These are phyloP conservation scores for Paraconiothyrium brasiliense DNA, from an alignment of 2,329 filamentous ascomycete genomes.

Conservation along the genomic window DNA sequence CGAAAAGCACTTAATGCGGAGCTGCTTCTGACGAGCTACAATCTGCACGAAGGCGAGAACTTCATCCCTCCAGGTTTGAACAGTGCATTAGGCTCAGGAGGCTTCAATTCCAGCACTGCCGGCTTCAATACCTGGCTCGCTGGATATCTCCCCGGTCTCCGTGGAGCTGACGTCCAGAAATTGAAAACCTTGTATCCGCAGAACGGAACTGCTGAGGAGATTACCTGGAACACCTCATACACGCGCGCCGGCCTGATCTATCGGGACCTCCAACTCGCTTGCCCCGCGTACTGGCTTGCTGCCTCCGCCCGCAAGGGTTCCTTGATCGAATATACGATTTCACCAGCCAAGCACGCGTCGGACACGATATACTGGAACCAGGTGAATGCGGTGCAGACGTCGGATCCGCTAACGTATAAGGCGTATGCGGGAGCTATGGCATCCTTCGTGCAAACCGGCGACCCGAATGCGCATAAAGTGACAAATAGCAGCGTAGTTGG, in stretches of 20 bases:
- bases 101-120: slow-evolving; percentile 61
- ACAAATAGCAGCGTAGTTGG: slow-evolving; percentile 55
- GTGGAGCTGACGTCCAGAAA: slow-evolving; percentile 48
- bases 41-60: slow-evolving; percentile 70
- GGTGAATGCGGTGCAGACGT: slow-evolving; percentile 62
- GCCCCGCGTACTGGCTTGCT: slow-evolving; percentile 67
- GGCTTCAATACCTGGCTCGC: slow-evolving; percentile 64
- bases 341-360: slow-evolving; percentile 66
- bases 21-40: slow-evolving; percentile 65
- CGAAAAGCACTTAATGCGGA: slow-evolving; percentile 56
- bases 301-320: slow-evolving; percentile 59
- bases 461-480: slow-evolving; percentile 67
- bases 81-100: slow-evolving; percentile 42
- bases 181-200: slow-evolving; percentile 60
- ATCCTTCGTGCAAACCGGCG: slow-evolving; percentile 67
- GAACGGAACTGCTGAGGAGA: slow-evolving; percentile 58
- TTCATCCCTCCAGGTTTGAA: slow-evolving; percentile 65
- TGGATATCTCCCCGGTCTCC: slow-evolving; percentile 63
- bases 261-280: slow-evolving; percentile 67
- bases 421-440: slow-evolving; percentile 68
- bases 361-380: slow-evolving; percentile 69
- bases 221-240: slow-evolving; percentile 62
- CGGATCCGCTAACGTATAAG: slow-evolving; percentile 63
- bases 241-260: slow-evolving; percentile 66
- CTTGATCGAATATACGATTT: slow-evolving; percentile 68